Conservation (phyloP, 129 eudicot genomes). For the Artemisia argyi region DNA sequence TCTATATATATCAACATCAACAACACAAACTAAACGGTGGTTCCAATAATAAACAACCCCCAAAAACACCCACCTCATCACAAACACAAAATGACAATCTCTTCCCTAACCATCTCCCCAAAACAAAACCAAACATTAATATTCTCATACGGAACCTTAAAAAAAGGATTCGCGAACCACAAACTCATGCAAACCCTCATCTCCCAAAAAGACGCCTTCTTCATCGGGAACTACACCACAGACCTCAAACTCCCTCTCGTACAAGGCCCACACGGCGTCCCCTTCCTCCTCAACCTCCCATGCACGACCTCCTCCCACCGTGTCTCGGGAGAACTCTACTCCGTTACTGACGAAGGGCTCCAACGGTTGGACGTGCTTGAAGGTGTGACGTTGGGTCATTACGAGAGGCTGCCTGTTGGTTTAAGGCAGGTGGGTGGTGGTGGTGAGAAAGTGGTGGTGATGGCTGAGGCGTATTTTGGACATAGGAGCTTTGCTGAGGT, state of each 20-base stretch:
- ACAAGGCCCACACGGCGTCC: conserved; percentile 76
- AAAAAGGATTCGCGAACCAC: conserved; percentile 69
- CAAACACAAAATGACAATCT: conserved; percentile 35
- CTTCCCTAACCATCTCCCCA: neutral
- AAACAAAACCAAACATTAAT: conserved; percentile 41
- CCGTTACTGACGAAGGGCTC: conserved; percentile 49
- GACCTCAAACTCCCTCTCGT: conserved; percentile 55
- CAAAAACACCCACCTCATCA: no score
- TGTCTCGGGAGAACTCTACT: conserved; percentile 70
- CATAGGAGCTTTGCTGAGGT: conserved; percentile 65
- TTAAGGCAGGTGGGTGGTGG: neutral
- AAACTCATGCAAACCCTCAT: conserved; percentile 48
- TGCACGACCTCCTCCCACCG: conserved; percentile 41
- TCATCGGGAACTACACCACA: conserved; percentile 50
- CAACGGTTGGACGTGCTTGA: conserved; percentile 67
- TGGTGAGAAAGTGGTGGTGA: neutral
- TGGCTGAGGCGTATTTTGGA: conserved; percentile 63
- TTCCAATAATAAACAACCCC: no score
- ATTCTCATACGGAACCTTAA: conserved; percentile 80
- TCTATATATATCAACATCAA: no score
- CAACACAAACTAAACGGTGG: no score
- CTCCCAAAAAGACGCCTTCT: conserved; percentile 52
- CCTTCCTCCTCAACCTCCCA: conserved; percentile 74
- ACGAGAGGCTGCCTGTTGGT: conserved; percentile 63
- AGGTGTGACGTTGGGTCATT: conserved; percentile 58